Evolutionary conservation across 1,284 basidiomycete species (phyloP).

Genomic region (Malassezia globosa): DNA sequence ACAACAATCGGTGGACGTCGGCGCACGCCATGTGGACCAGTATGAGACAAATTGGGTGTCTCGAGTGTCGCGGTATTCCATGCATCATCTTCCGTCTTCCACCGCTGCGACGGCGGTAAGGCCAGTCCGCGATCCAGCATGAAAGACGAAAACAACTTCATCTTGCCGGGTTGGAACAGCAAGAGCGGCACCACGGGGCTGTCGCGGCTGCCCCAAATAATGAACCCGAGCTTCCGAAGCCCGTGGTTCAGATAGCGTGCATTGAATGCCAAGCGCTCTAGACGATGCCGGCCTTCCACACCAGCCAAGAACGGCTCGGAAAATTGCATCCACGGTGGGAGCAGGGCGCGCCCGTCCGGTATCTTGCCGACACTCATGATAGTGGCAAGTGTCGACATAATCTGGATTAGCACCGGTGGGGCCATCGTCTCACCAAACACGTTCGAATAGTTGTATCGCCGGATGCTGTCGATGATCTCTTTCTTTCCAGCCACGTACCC

Average conservation of each 20-base stretch:
- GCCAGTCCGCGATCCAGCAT: constrained; percentile 37
- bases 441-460: constrained; percentile 70
- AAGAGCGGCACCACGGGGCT: constrained; percentile 88
- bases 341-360: constrained; percentile 31
- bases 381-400: constrained; percentile 81
- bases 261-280: constrained; percentile 87
- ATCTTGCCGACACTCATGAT: constrained; percentile 66
- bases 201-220: constrained; percentile 82
- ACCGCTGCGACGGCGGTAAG: constrained; percentile 36
- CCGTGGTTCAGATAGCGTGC: constrained; percentile 78
- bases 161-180: constrained; percentile 69
- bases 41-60: constrained; percentile 18
- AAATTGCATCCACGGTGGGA: constrained; percentile 38
- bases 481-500: constrained; percentile 86
- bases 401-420: constrained; percentile 79
- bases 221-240: constrained; percentile 85
- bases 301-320: constrained; percentile 33
- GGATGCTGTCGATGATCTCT: constrained; percentile 66
- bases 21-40: constrained; percentile 19
- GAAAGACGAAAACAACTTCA: constrained; percentile 41
- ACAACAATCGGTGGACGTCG: constrained; percentile 39
- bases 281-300: constrained; percentile 64
- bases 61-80: constrained; percentile 14
- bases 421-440: constrained; percentile 82
- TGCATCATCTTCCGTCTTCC: constrained; percentile 12